A percentile compares a stretch with the other conserved stretches of the same genome.
phyloP scores from a whole-genome alignment of 1,139 yeast species.

The Meyerozyma smithsonii region DNA sequence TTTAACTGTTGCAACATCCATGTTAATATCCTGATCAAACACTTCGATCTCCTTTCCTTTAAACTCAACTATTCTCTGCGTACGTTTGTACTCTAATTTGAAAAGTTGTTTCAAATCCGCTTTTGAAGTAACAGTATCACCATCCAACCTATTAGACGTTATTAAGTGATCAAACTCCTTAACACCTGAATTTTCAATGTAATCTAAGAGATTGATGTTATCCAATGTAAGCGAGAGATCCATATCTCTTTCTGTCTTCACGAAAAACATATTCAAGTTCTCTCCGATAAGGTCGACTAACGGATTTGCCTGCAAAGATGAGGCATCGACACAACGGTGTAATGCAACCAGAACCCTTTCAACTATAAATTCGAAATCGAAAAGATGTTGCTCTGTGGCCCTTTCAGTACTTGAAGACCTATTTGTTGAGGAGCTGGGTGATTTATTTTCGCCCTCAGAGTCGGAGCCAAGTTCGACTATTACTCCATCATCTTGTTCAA shows the following conservation, averaged over 20 bases:
- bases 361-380: conserved; percentile 71
- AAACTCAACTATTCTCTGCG: conserved; percentile 58
- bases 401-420: not conserved
- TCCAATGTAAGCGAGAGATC: conserved; percentile 59
- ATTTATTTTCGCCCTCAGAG: conserved; percentile 6
- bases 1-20: conserved; percentile 76
- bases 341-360: conserved; percentile 59
- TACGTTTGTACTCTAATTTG: conserved; percentile 54
- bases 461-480: conserved; percentile 12
- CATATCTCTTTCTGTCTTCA: conserved; percentile 58
- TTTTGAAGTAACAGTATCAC: conserved; percentile 20
- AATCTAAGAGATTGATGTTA: conserved; percentile 70
- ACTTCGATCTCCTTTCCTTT: conserved; percentile 58
- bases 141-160: conserved; percentile 55
- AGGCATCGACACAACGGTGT: conserved; percentile 61
- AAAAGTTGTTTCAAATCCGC: conserved; percentile 43
- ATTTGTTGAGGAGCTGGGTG: not conserved
- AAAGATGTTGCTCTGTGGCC: conserved; percentile 45
- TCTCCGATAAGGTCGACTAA: conserved; percentile 73
- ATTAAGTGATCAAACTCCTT: conserved; percentile 65
- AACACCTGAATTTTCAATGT: conserved; percentile 59
- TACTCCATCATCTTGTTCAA: conserved; percentile 14
- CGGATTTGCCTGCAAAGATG: conserved; percentile 58
- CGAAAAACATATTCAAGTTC: conserved; percentile 54
- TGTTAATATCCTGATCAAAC: conserved; percentile 71